Conservation (phyloP, 192 early-diverging fungal species). For the Chytriomyces hyalinus region DNA sequence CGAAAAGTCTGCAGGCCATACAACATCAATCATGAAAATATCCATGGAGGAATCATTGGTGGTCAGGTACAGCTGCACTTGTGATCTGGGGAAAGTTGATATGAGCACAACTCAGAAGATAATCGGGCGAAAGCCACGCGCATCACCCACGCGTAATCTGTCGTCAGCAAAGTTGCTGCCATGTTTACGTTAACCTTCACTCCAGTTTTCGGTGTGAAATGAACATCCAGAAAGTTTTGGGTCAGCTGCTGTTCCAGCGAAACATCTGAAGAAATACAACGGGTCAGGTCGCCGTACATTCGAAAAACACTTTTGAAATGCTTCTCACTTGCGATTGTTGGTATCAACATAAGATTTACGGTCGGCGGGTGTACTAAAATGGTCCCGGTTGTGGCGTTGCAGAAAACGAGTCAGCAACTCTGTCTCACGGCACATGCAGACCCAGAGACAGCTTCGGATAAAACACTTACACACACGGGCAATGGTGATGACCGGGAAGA, state of each 20-base stretch:
- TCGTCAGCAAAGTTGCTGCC: neutral
- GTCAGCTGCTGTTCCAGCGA: neutral
- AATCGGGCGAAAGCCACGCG: neutral
- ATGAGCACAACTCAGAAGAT: neutral
- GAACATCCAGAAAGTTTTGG: neutral
- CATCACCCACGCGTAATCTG: neutral
- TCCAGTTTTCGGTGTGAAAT: neutral
- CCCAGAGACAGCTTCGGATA: too few species aligned
- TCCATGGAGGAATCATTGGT: neutral
- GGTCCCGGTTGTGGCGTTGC: too few species aligned
- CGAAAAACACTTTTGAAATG: neutral
- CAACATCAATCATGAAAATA: neutral
- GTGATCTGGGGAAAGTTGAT: neutral
- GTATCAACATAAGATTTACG: neutral
- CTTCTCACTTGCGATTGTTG: neutral
- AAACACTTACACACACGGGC: too few species aligned
- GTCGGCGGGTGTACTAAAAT: neutral
- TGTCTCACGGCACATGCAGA: too few species aligned
- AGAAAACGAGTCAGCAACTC: too few species aligned
- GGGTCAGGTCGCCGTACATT: neutral
- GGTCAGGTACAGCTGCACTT: neutral
- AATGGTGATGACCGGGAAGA: too few species aligned
- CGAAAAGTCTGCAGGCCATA: neutral
- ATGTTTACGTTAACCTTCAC: neutral
- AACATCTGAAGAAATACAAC: neutral